phyloP scores from a whole-genome alignment of 2,329 filamentous ascomycete genomes.

The Mycosphaerelloides madeirae region DNA sequence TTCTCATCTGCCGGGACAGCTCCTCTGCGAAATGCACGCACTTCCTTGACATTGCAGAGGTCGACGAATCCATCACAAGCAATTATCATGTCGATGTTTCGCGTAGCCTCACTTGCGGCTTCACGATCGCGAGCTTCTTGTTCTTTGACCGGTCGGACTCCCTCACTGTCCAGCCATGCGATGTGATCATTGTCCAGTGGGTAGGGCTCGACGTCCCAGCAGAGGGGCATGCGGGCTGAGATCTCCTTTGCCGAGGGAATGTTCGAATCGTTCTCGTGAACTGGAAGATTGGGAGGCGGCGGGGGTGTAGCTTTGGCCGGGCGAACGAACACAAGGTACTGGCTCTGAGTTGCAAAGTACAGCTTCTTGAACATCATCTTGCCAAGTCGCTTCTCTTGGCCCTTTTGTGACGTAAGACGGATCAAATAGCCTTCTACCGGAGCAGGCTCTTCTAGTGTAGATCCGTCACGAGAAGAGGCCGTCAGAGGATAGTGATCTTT shows the following conservation, averaged over 20 bases:
- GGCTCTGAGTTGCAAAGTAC: constrained; percentile 61
- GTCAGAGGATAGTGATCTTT: constrained; percentile 60
- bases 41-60: constrained; percentile 52
- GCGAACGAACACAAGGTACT: constrained; percentile 58
- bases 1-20: constrained; percentile 50
- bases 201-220: constrained; percentile 59
- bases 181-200: constrained; percentile 50
- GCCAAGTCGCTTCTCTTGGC: constrained; percentile 54
- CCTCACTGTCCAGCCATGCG: constrained; percentile 50
- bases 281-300: constrained; percentile 52
- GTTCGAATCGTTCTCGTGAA: constrained; percentile 36
- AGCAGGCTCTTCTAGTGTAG: constrained; percentile 53
- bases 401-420: constrained; percentile 59
- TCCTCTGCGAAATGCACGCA: constrained; percentile 53
- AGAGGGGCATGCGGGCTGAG: constrained; percentile 53
- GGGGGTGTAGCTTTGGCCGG: constrained; percentile 55
- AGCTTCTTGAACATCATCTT: constrained; percentile 61
- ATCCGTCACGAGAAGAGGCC: constrained; percentile 38
- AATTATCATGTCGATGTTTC: constrained; percentile 55
- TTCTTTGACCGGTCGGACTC: constrained; percentile 32
- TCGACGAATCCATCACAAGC: constrained; percentile 62
- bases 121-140: constrained; percentile 53
- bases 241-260: constrained; percentile 54
- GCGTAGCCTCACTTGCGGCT: constrained; percentile 55
- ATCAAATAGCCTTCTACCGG: constrained; percentile 64